Evolutionary conservation across 805 yeast genomes (phyloP).

Genomic region (Candida schatavii): DNA sequence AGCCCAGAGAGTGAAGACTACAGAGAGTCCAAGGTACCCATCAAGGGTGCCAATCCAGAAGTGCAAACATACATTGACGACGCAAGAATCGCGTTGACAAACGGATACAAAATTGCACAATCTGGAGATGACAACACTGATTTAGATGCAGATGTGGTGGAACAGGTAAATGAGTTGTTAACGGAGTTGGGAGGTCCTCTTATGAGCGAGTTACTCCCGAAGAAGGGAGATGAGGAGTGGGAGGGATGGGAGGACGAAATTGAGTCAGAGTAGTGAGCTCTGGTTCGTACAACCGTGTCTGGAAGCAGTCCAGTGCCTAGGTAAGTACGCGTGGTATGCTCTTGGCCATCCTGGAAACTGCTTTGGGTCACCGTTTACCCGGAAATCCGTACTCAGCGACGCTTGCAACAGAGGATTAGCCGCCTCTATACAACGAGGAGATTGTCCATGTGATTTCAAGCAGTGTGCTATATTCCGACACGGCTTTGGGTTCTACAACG

Average conservation of each 20-base stretch:
- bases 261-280: slow-evolving; percentile 13
- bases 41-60: slow-evolving; percentile 22
- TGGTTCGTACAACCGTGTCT: no score
- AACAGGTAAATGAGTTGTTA: slow-evolving; percentile 51
- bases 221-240: slow-evolving; percentile 32
- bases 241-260: slow-evolving; percentile 57
- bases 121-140: slow-evolving; percentile 34
- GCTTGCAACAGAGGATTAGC: no score
- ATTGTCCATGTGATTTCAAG: no score
- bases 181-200: slow-evolving; percentile 60
- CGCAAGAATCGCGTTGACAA: slow-evolving; percentile 43
- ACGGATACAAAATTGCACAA: slow-evolving; percentile 42
- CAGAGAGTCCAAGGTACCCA: slow-evolving; percentile 32
- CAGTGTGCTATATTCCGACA: no score
- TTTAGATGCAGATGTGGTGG: slow-evolving; percentile 56
- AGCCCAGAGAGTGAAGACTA: slow-evolving; percentile 41
- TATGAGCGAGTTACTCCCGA: slow-evolving; percentile 40
- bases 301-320: no score
- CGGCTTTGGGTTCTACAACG: no score
- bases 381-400: no score
- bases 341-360: no score
- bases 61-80: slow-evolving; percentile 31
- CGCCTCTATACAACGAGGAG: no score
- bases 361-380: no score
- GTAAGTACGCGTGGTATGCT: no score